Percentiles rank a stretch among this genome's conserved stretches.
Conservation (phyloP, 352 stramenopile species). For the Elongisporangium senticosum region DNA sequence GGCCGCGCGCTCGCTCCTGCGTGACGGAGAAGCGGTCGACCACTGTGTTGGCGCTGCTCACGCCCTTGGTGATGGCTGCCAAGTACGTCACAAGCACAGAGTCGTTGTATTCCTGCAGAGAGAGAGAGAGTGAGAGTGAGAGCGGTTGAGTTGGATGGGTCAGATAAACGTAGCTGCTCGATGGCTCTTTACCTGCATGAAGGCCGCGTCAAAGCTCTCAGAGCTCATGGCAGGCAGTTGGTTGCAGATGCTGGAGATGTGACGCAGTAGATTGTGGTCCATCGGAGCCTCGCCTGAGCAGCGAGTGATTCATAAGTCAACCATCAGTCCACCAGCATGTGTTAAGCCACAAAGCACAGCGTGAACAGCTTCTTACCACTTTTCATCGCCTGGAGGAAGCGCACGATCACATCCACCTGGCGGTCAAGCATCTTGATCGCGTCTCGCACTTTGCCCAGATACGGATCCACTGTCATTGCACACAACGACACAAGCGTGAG, state of each 20-base stretch:
- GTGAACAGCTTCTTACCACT: conserved; percentile 20
- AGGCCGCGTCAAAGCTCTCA: conserved; percentile 65
- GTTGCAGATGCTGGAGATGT: conserved; percentile 85
- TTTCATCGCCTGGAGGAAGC: conserved; percentile 73
- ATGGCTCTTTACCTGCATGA: conserved; percentile 36
- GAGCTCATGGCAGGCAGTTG: conserved; percentile 75
- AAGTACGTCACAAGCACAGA: conserved; percentile 78
- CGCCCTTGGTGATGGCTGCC: conserved; percentile 78
- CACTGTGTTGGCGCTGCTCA: conserved; percentile 70
- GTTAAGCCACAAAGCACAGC: no score
- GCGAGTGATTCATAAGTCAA: neutral
- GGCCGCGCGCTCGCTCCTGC: conserved; percentile 64
- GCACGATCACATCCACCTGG: conserved; percentile 69
- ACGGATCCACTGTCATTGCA: conserved; percentile 57
- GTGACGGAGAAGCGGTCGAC: conserved; percentile 73
- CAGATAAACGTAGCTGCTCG: neutral
- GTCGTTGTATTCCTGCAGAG: conserved; percentile 70
- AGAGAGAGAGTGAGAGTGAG: no score
- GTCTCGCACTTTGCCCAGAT: conserved; percentile 74
- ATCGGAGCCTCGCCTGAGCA: conserved; percentile 46
- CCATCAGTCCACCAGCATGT: no score
- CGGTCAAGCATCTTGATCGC: conserved; percentile 84
- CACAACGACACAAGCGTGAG: conserved; percentile 8
- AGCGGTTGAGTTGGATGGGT: neutral
- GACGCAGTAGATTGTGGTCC: conserved; percentile 75